These are phyloP conservation scores for Epichloe coenophiala DNA, from an alignment of 2,329 filamentous ascomycete species.

Conservation along the genomic window DNA sequence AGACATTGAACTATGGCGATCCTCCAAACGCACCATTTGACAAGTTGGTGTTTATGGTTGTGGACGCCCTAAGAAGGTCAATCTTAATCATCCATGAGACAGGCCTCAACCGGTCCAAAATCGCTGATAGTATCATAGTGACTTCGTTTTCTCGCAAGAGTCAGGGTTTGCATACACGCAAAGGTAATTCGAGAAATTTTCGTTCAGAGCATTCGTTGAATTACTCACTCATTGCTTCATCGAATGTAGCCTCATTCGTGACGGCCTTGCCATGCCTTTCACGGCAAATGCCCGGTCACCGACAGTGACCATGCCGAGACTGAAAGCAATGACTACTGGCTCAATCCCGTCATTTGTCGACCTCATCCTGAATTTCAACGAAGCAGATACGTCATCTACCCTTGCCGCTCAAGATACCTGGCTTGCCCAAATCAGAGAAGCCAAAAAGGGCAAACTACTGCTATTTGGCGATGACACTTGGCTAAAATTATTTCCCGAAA, in stretches of 20 bases:
- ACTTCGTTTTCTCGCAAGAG: constrained; percentile 74
- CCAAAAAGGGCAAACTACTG: constrained; percentile 58
- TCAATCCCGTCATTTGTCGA: constrained; percentile 98
- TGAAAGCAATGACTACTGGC: constrained; percentile 94
- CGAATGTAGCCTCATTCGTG: constrained; percentile 59
- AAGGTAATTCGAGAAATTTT: constrained; percentile 38
- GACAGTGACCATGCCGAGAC: constrained; percentile 93
- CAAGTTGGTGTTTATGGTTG: constrained; percentile 90
- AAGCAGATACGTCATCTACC: constrained; percentile 81
- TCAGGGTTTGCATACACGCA: constrained; percentile 86
- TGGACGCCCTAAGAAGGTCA: constrained; percentile 84
- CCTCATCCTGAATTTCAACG: constrained; percentile 90
- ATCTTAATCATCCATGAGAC: background rate
- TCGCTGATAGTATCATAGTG: constrained; percentile 36
- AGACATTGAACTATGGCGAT: constrained; percentile 37
- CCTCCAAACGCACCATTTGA: constrained; percentile 64
- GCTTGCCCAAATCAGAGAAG: constrained; percentile 81
- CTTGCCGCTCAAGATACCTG: constrained; percentile 86
- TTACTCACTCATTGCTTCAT: constrained; percentile 4
- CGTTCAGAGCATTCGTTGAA: background rate
- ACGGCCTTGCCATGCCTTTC: constrained; percentile 77
- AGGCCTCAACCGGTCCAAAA: background rate
- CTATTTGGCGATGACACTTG: constrained; percentile 98
- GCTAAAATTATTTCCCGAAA: constrained; percentile 87
- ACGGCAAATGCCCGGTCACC: constrained; percentile 93